phyloP scores from a whole-genome alignment of 768 basidiomycete species.

The Lactarius hengduanensis region DNA sequence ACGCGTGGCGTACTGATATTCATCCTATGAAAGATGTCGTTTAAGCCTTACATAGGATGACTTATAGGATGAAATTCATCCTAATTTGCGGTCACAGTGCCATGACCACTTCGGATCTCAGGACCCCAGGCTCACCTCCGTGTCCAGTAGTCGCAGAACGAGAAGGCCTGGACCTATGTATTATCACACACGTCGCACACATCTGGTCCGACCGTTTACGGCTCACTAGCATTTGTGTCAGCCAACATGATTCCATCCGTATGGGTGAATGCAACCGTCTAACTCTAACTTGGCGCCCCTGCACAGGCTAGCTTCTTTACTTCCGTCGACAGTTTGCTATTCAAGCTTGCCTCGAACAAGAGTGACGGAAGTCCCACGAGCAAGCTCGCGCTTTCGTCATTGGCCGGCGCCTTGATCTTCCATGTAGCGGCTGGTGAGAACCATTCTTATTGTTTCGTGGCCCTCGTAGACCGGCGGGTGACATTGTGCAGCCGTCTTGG shows the following conservation, averaged over 20 bases:
- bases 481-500: conserved; percentile 17
- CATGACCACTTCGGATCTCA: neutral
- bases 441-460: neutral
- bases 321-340: conserved; percentile 22
- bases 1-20: too few relatives aligned
- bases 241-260: neutral
- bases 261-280: neutral
- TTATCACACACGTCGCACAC: conserved; percentile 14
- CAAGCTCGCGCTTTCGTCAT: conserved; percentile 15
- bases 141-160: neutral
- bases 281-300: neutral
- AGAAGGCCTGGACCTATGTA: conserved; percentile 2
- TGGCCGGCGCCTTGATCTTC: conserved; percentile 27
- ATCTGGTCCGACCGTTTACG: conserved; percentile 26
- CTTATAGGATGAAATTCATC: too few relatives aligned
- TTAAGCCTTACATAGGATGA: too few relatives aligned
- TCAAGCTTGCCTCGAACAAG: neutral
- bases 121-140: neutral
- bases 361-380: neutral
- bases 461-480: neutral
- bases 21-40: too few relatives aligned
- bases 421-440: conserved; percentile 27
- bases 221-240: conserved; percentile 22
- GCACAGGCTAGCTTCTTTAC: conserved; percentile 28
- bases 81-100: too few relatives aligned